Conservation (phyloP, 768 basidiomycete genomes). For the Coprinopsis sp. region DNA sequence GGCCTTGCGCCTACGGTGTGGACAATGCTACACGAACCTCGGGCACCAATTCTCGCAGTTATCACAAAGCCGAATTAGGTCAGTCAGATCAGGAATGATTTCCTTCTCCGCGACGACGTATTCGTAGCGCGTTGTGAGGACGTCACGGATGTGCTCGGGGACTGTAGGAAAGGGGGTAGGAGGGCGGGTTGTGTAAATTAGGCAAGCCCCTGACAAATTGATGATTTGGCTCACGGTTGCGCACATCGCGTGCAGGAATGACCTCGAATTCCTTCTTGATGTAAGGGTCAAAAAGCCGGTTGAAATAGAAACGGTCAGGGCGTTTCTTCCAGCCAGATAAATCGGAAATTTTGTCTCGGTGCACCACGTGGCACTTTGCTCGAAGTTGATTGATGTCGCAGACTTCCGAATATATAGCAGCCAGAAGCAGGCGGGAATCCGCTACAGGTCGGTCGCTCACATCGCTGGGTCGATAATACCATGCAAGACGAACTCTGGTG, state of each 20-base stretch:
- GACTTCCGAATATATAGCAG: constrained; percentile 94
- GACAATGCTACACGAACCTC: constrained; percentile 46
- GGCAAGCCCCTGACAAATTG: constrained; percentile 15
- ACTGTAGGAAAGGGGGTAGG: constrained; percentile 43
- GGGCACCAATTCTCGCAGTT: constrained; percentile 88
- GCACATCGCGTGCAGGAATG: constrained; percentile 77
- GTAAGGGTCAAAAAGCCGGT: constrained; percentile 92
- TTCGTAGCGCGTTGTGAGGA: constrained; percentile 80
- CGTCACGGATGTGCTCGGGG: constrained; percentile 74
- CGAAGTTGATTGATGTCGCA: constrained; percentile 93
- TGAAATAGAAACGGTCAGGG: constrained; percentile 95
- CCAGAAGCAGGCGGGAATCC: constrained; percentile 88
- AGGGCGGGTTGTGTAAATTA: constrained; percentile 17
- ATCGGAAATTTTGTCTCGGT: constrained; percentile 93
- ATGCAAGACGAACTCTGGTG: constrained; percentile 85
- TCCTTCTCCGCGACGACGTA: constrained; percentile 96
- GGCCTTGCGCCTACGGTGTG: too few species aligned
- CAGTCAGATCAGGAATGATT: constrained; percentile 85
- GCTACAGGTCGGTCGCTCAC: constrained; percentile 87
- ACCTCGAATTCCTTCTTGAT: constrained; percentile 98
- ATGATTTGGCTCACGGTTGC: constrained; percentile 69
- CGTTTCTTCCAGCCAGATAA: constrained; percentile 90
- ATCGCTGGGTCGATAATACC: constrained; percentile 97
- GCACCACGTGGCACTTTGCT: constrained; percentile 88
- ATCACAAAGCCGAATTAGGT: constrained; percentile 77